Conservation (phyloP, 2,329 filamentous ascomycete genomes). For the Stachybotrys echinatus region DNA sequence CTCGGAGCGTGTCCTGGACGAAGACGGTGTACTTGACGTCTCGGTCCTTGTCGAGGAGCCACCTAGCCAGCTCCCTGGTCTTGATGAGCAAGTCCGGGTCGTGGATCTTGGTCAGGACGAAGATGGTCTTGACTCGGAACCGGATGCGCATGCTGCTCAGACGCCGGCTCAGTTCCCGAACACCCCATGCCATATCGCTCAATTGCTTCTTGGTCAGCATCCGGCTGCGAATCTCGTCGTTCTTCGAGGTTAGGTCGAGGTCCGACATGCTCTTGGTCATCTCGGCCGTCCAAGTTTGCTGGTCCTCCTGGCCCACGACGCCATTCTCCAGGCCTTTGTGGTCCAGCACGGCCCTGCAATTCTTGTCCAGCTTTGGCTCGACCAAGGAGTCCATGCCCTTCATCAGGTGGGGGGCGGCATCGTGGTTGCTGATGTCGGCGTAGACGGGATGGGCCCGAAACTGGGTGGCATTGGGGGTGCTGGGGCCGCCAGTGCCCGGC, state of each 20-base stretch:
- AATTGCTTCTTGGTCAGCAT: slow-evolving; percentile 91
- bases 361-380: slow-evolving; percentile 12
- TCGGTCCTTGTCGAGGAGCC: slow-evolving; percentile 71
- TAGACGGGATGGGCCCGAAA: slow-evolving; percentile 18
- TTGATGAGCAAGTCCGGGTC: slow-evolving; percentile 74
- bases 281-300: slow-evolving; percentile 48
- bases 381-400: slow-evolving; percentile 12
- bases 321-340: slow-evolving; percentile 32
- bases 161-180: slow-evolving; percentile 82
- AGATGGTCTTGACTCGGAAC: slow-evolving; percentile 76
- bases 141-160: slow-evolving; percentile 78
- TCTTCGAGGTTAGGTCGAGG: slow-evolving; percentile 24
- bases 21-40: slow-evolving; percentile 71
- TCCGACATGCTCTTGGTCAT: slow-evolving; percentile 39
- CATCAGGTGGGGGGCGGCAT: slow-evolving; percentile 8
- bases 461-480: slow-evolving; percentile 18
- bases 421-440: slow-evolving; percentile 6
- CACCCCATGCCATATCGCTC: slow-evolving; percentile 95
- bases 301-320: slow-evolving; percentile 48
- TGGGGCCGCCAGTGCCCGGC: slow-evolving; percentile 21
- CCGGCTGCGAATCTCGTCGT: slow-evolving; percentile 49
- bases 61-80: slow-evolving; percentile 70
- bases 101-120: slow-evolving; percentile 87
- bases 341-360: slow-evolving; percentile 30
- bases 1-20: slow-evolving; percentile 70